A percentile compares a stretch with the other conserved stretches of the same genome.
These are phyloP conservation scores for Kwoniella bestiolae DNA, from an alignment of 768 basidiomycete species.

Conservation along the genomic window DNA sequence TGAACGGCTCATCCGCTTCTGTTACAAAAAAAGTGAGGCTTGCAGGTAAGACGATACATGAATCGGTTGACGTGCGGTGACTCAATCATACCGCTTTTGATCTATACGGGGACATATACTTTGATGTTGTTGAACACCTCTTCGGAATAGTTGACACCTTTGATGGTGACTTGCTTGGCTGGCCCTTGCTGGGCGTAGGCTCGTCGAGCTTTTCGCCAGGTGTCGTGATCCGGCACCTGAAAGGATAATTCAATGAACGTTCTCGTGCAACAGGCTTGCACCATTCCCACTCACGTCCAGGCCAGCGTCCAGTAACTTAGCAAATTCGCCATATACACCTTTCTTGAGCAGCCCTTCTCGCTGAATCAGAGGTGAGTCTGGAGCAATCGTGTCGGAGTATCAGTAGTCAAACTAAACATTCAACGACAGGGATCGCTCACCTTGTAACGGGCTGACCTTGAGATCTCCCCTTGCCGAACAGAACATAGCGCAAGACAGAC, in stretches of 20 bases:
- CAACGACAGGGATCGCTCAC: conserved; percentile 20
- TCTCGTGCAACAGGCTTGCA: too few relatives aligned
- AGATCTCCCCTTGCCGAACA: conserved; percentile 28
- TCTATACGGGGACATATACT: not conserved
- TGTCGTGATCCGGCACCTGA: too few relatives aligned
- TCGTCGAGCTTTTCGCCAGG: too few relatives aligned
- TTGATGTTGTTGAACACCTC: not conserved
- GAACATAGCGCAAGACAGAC: conserved; percentile 36
- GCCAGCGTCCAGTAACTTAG: too few relatives aligned
- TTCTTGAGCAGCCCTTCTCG: conserved; percentile 49
- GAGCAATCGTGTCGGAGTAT: not conserved
- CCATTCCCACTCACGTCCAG: too few relatives aligned
- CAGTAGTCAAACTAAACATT: not conserved
- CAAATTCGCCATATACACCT: conserved; percentile 50
- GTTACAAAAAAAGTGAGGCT: too few relatives aligned
- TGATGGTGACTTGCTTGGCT: not conserved
- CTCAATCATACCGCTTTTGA: too few relatives aligned
- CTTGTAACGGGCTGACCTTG: conserved; percentile 26
- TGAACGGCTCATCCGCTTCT: too few relatives aligned
- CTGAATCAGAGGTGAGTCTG: conserved; percentile 48
- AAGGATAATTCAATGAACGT: too few relatives aligned
- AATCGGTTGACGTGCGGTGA: too few relatives aligned
- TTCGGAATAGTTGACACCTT: not conserved
- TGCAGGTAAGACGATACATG: too few relatives aligned
- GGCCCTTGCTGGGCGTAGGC: too few relatives aligned